These are phyloP conservation scores for Backusella tuberculispora DNA, from an alignment of 192 early-diverging fungal genomes.

Conservation along the genomic window DNA sequence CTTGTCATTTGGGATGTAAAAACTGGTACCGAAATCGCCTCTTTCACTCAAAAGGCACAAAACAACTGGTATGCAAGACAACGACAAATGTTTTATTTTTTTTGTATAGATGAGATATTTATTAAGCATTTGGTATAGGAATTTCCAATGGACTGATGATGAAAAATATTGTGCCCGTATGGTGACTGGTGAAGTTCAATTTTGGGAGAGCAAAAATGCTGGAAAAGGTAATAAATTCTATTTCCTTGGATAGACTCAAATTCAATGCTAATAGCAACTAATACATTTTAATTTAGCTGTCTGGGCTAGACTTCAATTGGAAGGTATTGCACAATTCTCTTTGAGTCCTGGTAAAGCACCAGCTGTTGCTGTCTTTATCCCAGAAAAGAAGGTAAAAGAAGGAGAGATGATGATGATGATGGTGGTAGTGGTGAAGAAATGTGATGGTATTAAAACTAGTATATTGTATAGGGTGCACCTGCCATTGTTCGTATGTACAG, in stretches of 20 bases:
- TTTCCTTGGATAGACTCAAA: background rate
- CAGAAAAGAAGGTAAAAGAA: slow-evolving; percentile 66
- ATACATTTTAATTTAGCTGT: slow-evolving; percentile 22
- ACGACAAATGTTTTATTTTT: background rate
- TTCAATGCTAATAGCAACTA: background rate
- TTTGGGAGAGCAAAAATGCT: slow-evolving; percentile 73
- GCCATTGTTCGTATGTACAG: slow-evolving; percentile 89
- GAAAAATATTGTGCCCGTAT: slow-evolving; percentile 87
- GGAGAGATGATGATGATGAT: background rate
- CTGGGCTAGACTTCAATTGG: slow-evolving; percentile 66
- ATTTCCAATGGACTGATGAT: slow-evolving; percentile 93
- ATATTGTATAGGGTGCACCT: slow-evolving; percentile 60
- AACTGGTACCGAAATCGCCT: slow-evolving; percentile 67
- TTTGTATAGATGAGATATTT: too few species aligned
- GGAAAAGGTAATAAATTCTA: slow-evolving; percentile 49
- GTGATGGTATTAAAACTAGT: background rate
- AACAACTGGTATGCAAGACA: slow-evolving; percentile 58
- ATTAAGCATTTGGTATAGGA: slow-evolving; percentile 49
- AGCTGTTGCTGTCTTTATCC: slow-evolving; percentile 89
- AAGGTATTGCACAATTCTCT: slow-evolving; percentile 83
- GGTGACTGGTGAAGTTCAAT: slow-evolving; percentile 87
- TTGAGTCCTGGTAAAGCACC: slow-evolving; percentile 86
- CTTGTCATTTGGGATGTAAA: slow-evolving; percentile 79
- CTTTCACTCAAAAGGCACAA: slow-evolving; percentile 85
- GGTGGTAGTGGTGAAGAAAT: too few species aligned